Base-by-base conservation (phyloP, 1,139 yeast genomes). In the Scheffersomyces titani region DNA sequence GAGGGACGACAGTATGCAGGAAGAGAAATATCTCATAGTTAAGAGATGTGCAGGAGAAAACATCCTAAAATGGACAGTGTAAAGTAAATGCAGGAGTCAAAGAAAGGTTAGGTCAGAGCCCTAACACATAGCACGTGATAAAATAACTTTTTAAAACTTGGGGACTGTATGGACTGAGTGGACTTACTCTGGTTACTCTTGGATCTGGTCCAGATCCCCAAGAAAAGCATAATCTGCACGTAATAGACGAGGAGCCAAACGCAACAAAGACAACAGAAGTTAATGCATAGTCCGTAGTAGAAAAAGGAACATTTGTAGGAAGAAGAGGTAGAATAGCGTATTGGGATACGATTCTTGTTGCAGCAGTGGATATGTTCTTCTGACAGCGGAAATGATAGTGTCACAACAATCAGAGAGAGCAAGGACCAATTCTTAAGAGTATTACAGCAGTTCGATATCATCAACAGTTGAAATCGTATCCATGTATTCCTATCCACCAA, bases 71-170 rank as follows among this genome's bases (percentile, higher is more conserved):
- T 30, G 40, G 9, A 30, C 4, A 16, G 2, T 13, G 13, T 3
- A 11, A 2, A 30, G 40, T 11, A 30, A 24, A 11, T 30, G 40
- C 24, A 3, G 11, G 19, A 20, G 9, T 6, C 18, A 7, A 16
- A 45, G 19, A 20, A 19, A 16, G 0, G 16, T 51, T 40, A 61
- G 66, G 65, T 58, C 57, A 49, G 48, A 58, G 64, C 67, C 68
- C 68, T 65, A 61, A 30, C 0, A 5, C 9, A 1, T 3, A 6
- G 30, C 63, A 62, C 67, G 67, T 63, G 66, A 61, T 16, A 19
- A 30, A 9, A 11, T 18, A n/a, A 18, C 47, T 47, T 47, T 7
- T 7, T 46, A 19, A 6, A 13, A 30, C 21, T 13, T 13, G 19
- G 36, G 40, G 40, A 6, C 40, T 30, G 40, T 11, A 30, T 30